phyloP scores from a whole-genome alignment of 1,284 basidiomycete genomes.

The Caloboletus inedulis region DNA sequence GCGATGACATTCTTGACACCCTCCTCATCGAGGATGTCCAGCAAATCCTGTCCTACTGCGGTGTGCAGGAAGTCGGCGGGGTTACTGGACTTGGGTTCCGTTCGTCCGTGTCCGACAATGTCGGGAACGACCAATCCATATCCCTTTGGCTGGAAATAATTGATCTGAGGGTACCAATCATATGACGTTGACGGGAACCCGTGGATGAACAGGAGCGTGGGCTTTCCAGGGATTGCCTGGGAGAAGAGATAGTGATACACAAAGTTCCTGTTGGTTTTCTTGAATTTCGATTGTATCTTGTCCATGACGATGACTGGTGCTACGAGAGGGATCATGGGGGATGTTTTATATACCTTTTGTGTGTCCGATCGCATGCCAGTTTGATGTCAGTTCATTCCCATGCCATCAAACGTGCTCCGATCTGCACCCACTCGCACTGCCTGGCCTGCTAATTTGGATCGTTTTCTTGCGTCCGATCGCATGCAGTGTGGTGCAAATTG shows the following conservation, averaged over 20 bases:
- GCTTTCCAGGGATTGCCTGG: conserved; percentile 27
- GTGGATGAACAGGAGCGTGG: conserved; percentile 44
- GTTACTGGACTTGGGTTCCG: conserved; percentile 42
- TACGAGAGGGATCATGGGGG: not conserved
- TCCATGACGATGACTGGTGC: conserved; percentile 24
- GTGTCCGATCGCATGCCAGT: conserved; percentile 17
- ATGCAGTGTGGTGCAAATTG: not conserved
- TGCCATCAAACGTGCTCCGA: conserved; percentile 22
- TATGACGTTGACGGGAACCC: conserved; percentile 45
- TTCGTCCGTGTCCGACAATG: conserved; percentile 48
- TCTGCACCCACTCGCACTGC: conserved; percentile 18
- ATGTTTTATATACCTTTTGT: conserved; percentile 13
- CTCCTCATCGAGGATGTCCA: conserved; percentile 45
- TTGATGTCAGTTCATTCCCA: conserved; percentile 12
- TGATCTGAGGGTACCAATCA: conserved; percentile 45
- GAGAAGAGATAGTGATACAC: conserved; percentile 34
- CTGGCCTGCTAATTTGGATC: conserved; percentile 4
- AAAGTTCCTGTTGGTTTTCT: conserved; percentile 25
- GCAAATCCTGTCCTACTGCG: conserved; percentile 37
- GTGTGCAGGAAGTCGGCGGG: conserved; percentile 39
- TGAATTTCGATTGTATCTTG: conserved; percentile 25
- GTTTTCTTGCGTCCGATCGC: conserved; percentile 4
- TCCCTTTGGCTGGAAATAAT: conserved; percentile 42
- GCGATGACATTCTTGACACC: conserved; percentile 33
- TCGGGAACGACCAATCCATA: conserved; percentile 50